Evolutionary conservation across 2,329 filamentous ascomycete species (phyloP), one percentile per base, ranked within the genome.

Genomic region (Aspergillus fumigatus): DNA sequence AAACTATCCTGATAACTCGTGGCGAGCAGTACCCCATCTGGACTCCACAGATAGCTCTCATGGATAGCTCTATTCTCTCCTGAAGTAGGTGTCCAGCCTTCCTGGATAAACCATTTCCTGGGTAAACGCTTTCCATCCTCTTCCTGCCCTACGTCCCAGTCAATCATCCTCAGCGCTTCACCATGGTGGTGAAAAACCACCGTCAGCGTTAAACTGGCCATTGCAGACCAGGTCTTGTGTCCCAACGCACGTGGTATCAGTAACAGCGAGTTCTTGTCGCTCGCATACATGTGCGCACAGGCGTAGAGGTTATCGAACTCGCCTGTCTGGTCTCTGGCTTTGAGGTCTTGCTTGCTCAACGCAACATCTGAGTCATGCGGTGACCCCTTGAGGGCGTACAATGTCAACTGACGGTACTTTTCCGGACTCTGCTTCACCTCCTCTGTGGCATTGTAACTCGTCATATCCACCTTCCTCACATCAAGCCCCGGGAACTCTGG

Each of bases 281-380:
- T 81, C 0, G 82, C 79, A 62, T 83, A 85, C 47, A 84, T 71
- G 66, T 85, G 83, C 3, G 81, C 82, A 61, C 80, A 82, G 1
- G 81, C 78, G 60, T 84, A 82, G 19, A 85, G 67, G 60, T 85
- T 85, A 32, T 80, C 76, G 51, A 67, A 73, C 58, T 66, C 72
- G 57, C 65, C 75, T 14, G 52, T 69, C 52, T 64, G 54, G 17
- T 72, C 71, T 35, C 57, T 67, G 2, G 38, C 38, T 49, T 56
- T 57, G 38, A 60, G 52, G 19, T 58, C 53, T 26, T 61, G 58
- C 25, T 51, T 62, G 27, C 66, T 64, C 60, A 62, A 40, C 6
- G 26, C 53, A 8, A 48, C 57, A 11, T 21, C 45, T 14, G 47
- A n/a, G 35, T 70, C 65, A 60, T 69, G 57, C 60, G 75, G 70